Base-by-base conservation (phyloP, 306 rosid species). In the Hippophae tibetana region DNA sequence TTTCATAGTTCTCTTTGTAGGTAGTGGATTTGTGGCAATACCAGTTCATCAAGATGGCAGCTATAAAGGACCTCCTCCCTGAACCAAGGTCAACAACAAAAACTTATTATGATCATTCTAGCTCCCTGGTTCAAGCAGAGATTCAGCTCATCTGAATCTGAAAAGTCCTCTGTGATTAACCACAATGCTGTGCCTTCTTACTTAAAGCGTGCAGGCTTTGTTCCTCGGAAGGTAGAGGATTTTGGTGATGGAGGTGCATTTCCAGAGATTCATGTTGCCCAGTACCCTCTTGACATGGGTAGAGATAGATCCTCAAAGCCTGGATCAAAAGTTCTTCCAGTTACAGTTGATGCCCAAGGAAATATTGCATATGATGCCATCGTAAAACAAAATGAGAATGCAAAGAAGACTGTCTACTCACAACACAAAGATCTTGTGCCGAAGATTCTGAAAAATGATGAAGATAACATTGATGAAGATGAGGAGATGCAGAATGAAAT, bases 161-260 rank as follows among this genome's bases (percentile, higher is more conserved):
- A 86, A 42, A 79, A 70, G 63, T 25, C 84, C 13, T 56, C 78
- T 12, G 78, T 69, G 9, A 25, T 74, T 23, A 78, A 77, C 58
- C 79, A 63, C 1, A 87, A 83, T 57, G 82, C 74, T 0, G 94
- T 85, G 23, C 97, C 83, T 1, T 83, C 94, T 8, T 90, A 90
- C 62, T 47, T 74, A 55, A 85, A 84, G 64, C 87, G 95, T 9
- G 84, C 81, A 0, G 92, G 97, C 7, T 90, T 90, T 61, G 86
- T 81, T 57, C 97, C 97, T 6, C 69, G 94, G n/a, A 90, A 71
- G 66, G 72, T 80, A 1, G 94, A 90, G 65, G 96, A 90, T 62
- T 90, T 85, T 26, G 92, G 97, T 3, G 92, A 85, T 64, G 96
- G 97, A 2, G 97, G 98, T 23, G 87, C 96, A 0, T 87, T 90